Evolutionary conservation across 179 eudicot species (phyloP).

Genomic region (Spinacia oleracea): DNA sequence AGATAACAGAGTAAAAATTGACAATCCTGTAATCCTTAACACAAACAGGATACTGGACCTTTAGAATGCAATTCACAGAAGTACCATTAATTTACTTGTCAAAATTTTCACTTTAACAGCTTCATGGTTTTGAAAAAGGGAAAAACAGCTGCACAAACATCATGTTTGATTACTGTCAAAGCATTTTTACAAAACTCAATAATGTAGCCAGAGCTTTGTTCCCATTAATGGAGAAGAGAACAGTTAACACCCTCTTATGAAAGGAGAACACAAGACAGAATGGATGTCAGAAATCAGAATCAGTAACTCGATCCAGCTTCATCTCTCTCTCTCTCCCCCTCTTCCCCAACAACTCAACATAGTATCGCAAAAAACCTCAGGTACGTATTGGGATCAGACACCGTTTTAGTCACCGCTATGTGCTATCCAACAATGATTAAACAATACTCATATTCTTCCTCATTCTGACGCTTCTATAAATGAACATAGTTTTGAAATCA

Average conservation of each 20-base stretch:
- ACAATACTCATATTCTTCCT: not conserved
- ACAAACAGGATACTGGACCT: not conserved
- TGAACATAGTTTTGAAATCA: too few species aligned
- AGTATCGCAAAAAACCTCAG: too few species aligned
- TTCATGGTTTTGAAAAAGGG: not conserved
- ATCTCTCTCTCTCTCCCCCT: too few species aligned
- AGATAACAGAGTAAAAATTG: not conserved
- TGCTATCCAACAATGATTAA: not conserved
- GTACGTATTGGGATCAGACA: not conserved
- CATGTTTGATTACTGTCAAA: not conserved
- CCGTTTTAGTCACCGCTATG: not conserved
- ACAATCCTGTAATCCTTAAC: not conserved
- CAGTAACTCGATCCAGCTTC: too few species aligned
- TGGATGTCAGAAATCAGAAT: not conserved
- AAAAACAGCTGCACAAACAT: too few species aligned
- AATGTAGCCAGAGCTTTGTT: not conserved
- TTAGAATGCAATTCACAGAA: not conserved
- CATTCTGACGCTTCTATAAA: not conserved
- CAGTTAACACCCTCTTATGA: not conserved
- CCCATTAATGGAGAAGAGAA: not conserved
- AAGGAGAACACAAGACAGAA: not conserved
- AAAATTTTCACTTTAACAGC: too few species aligned
- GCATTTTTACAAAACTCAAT: too few species aligned
- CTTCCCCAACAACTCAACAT: too few species aligned
- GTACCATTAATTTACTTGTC: not conserved